These are phyloP conservation scores for Diaporthe batatas DNA, from an alignment of 2,329 filamentous ascomycete species.

Conservation along the genomic window DNA sequence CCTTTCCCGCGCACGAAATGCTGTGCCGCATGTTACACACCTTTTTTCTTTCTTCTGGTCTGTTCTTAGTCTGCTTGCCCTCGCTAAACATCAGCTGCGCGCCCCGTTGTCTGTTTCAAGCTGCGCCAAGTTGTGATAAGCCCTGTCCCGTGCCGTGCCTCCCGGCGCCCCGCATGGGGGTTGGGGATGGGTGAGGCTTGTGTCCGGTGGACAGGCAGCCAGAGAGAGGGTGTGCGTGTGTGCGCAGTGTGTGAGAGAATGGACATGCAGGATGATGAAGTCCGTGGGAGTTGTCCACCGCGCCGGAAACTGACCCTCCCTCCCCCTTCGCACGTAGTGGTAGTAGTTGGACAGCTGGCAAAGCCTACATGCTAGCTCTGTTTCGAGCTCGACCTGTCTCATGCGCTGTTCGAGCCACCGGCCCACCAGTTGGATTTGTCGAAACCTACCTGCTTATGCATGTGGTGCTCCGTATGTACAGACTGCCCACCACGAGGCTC, in stretches of 20 bases:
- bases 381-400: constrained; percentile 27
- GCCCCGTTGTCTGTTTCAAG: constrained; percentile 10
- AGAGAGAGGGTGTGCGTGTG: neutral
- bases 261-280: neutral
- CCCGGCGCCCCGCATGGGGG: neutral
- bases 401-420: constrained; percentile 15
- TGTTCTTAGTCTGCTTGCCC: too few relatives aligned
- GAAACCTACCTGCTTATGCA: neutral
- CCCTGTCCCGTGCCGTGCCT: constrained; percentile 25
- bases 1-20: neutral
- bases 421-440: neutral
- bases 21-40: neutral
- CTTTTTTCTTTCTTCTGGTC: neutral
- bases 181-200: neutral
- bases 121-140: constrained; percentile 22
- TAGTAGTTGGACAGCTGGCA: neutral
- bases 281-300: neutral
- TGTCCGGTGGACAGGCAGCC: neutral
- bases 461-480: constrained; percentile 14
- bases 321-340: constrained; percentile 13
- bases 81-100: neutral
- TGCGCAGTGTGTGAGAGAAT: too few relatives aligned
- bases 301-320: too few relatives aligned
- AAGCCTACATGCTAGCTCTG: neutral
- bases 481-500: neutral